Evolutionary conservation across 140 eudicot genomes (phyloP).

Genomic region (Senecio squalidus): DNA sequence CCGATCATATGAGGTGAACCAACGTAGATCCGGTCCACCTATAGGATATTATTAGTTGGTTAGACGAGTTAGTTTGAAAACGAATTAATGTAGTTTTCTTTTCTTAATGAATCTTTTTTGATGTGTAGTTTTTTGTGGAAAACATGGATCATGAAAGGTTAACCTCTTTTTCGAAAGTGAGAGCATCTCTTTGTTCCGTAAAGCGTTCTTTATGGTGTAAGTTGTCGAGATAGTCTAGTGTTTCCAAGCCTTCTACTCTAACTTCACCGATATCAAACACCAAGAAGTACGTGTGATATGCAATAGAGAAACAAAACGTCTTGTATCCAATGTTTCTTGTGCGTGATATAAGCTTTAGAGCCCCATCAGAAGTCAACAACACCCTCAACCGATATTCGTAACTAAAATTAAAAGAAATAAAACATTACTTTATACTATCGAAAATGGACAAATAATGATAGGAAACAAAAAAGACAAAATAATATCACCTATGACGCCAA

Average conservation of each 20-base stretch:
- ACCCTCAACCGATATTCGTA: constrained; percentile 65
- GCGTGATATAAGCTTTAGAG: constrained; percentile 62
- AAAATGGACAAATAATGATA: neutral
- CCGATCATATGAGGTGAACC: constrained; percentile 62
- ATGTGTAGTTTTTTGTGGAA: neutral
- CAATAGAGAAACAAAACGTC: constrained; percentile 81
- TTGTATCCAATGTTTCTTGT: constrained; percentile 68
- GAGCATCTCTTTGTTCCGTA: constrained; percentile 57
- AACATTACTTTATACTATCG: neutral
- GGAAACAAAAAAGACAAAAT: neutral
- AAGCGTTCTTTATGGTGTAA: constrained; percentile 41
- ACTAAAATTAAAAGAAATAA: neutral
- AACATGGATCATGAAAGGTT: neutral
- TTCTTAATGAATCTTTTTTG: neutral
- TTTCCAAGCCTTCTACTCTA: constrained; percentile 46
- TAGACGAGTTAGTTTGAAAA: neutral
- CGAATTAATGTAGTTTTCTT: too few species aligned
- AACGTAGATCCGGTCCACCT: constrained; percentile 88
- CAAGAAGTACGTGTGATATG: constrained; percentile 64
- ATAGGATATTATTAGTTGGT: neutral
- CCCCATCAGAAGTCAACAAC: constrained; percentile 54
- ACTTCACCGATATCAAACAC: constrained; percentile 89
- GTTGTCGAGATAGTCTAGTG: constrained; percentile 49
- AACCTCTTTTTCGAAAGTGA: constrained; percentile 66
- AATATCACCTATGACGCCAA: neutral